Evolutionary conservation across 148 eudicot genomes (phyloP).

Genomic region (Nepenthes gracilis): DNA sequence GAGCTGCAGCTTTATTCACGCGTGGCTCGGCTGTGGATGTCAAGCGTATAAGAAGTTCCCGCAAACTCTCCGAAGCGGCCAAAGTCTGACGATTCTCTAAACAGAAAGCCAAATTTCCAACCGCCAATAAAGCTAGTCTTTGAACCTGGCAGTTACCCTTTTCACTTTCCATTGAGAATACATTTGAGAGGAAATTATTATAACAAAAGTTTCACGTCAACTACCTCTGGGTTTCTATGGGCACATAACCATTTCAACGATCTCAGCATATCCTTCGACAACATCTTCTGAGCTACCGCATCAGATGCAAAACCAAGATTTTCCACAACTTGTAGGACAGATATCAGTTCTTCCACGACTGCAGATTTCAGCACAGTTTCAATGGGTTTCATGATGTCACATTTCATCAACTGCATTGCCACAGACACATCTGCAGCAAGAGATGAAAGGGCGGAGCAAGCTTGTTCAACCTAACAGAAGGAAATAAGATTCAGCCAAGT

Average conservation of each 20-base stretch:
- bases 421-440: constrained; percentile 84
- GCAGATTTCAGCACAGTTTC: constrained; percentile 65
- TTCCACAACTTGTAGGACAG: constrained; percentile 79
- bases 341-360: constrained; percentile 62
- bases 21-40: constrained; percentile 65
- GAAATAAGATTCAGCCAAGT: constrained; percentile 7
- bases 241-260: constrained; percentile 78
- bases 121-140: constrained; percentile 70
- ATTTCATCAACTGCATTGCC: constrained; percentile 76
- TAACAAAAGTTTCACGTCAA: constrained; percentile 3
- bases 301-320: constrained; percentile 85
- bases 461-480: constrained; percentile 86
- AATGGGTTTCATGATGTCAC: constrained; percentile 93
- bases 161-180: constrained; percentile 5
- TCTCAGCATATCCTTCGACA: constrained; percentile 78
- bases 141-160: constrained; percentile 53
- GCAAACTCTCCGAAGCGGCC: constrained; percentile 86
- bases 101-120: constrained; percentile 94
- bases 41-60: constrained; percentile 86
- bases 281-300: constrained; percentile 78
- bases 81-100: constrained; percentile 72
- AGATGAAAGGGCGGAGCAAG: constrained; percentile 87
- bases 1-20: constrained; percentile 94
- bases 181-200: constrained; percentile 1
- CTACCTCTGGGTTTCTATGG: constrained; percentile 82